These are phyloP conservation scores for Colletotrichum gigasporum DNA, from an alignment of 2,329 filamentous ascomycete genomes.

Conservation along the genomic window DNA sequence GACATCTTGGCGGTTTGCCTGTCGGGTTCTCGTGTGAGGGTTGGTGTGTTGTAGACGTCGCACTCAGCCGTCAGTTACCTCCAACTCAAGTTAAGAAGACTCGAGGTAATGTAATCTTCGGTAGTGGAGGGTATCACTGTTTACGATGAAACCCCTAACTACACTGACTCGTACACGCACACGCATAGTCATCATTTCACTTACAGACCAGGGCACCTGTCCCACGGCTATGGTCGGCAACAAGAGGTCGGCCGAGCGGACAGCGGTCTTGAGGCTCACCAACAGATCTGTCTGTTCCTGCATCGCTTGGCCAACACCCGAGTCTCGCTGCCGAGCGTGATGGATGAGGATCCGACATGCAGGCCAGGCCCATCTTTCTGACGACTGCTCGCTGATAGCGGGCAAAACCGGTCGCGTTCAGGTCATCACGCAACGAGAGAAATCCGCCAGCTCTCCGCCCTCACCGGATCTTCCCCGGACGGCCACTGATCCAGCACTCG, in stretches of 20 bases:
- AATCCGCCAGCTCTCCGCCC: conserved; percentile 11
- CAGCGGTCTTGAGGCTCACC: not conserved
- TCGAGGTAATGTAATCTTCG: too few species aligned
- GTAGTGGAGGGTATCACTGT: too few species aligned
- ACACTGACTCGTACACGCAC: not conserved
- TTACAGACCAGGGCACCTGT: not conserved
- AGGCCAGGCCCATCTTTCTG: not conserved
- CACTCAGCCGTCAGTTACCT: too few species aligned
- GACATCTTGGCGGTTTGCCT: conserved; percentile 2
- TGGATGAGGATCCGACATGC: not conserved
- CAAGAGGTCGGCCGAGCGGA: not conserved
- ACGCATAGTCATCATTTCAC: not conserved
- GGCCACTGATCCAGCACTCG: not conserved
- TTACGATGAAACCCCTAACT: too few species aligned
- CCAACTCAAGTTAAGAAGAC: too few species aligned
- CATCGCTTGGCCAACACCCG: too few species aligned
- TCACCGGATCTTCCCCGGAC: not conserved
- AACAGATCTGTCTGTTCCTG: too few species aligned
- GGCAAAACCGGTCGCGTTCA: not conserved
- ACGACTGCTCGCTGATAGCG: not conserved
- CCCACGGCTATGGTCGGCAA: not conserved
- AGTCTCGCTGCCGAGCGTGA: not conserved
- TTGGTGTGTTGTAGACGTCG: not conserved
- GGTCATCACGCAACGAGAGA: not conserved
- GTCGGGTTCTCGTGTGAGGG: not conserved